Evolutionary conservation across 208 protist genomes (phyloP).

Genomic region (Leishmania braziliensis): DNA sequence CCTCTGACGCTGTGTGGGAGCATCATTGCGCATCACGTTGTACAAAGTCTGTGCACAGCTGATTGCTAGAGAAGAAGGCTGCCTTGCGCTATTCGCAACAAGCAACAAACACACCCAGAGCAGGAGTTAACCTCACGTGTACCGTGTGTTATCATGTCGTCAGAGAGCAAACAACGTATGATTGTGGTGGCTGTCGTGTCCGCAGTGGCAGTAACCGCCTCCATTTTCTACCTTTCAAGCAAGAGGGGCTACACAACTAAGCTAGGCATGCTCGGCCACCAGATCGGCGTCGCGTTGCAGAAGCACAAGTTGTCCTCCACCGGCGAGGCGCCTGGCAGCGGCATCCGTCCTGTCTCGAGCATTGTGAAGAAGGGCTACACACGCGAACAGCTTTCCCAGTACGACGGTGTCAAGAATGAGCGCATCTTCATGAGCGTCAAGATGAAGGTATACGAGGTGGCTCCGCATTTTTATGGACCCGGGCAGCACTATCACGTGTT

Average conservation of each 20-base stretch:
- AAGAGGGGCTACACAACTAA: conserved; percentile 33
- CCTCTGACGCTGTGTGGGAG: too few species aligned
- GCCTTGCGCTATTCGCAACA: not conserved
- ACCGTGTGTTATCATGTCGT: conserved; percentile 7
- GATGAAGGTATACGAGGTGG: conserved; percentile 84
- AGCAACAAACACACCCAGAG: not conserved
- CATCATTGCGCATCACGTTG: not conserved
- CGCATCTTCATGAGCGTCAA: conserved; percentile 81
- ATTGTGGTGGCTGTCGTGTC: conserved; percentile 28
- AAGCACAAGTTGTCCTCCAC: not conserved
- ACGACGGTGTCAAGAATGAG: conserved; percentile 62
- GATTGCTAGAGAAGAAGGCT: not conserved
- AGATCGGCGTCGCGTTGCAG: conserved; percentile 11
- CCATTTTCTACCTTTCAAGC: conserved; percentile 26
- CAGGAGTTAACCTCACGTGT: not conserved
- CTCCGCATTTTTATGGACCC: conserved; percentile 84
- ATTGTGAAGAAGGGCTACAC: conserved; percentile 64
- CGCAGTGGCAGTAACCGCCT: conserved; percentile 13
- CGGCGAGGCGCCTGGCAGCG: conserved; percentile 1
- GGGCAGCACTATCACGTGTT: conserved; percentile 81
- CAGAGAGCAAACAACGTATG: conserved; percentile 13
- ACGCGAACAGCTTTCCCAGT: conserved; percentile 61
- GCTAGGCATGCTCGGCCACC: conserved; percentile 22
- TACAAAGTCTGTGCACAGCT: not conserved
- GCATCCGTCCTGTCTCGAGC: conserved; percentile 64